phyloP scores from a whole-genome alignment of 1,139 yeast species.

The Candida tetrigidarum region DNA sequence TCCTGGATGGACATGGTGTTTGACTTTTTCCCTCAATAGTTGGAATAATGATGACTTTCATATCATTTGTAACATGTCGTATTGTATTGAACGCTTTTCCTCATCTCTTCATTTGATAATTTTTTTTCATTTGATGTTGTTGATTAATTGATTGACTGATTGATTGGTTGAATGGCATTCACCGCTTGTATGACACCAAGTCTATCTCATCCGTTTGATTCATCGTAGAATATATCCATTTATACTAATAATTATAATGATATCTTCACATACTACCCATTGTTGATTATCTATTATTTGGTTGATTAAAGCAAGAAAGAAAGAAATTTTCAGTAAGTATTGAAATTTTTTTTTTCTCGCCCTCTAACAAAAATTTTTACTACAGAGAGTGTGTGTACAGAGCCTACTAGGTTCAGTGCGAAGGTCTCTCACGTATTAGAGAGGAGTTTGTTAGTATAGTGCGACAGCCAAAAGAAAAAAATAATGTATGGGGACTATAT shows the following conservation, averaged over 20 bases:
- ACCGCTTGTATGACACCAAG: no score
- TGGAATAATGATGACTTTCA: no score
- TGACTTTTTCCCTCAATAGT: neutral
- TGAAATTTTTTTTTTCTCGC: constrained; percentile 18
- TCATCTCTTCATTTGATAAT: neutral
- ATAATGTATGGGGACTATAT: neutral
- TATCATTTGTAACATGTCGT: no score
- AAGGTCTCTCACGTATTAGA: neutral
- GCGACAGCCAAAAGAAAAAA: neutral
- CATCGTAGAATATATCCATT: constrained; percentile 2
- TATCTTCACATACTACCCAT: constrained; percentile 66
- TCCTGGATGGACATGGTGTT: neutral
- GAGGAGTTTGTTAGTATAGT: neutral
- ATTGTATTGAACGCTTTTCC: no score
- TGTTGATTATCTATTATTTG: constrained; percentile 41
- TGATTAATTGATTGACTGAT: no score
- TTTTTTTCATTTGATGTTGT: neutral
- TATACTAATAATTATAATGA: constrained; percentile 1
- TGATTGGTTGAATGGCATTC: no score
- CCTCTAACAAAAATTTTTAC: constrained; percentile 4
- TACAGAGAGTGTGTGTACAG: constrained; percentile 3
- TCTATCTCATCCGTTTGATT: neutral
- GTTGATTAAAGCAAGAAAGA: constrained; percentile 7
- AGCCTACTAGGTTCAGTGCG: neutral
- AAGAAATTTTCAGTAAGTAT: constrained; percentile 12